Evolutionary conservation across 805 yeast species (phyloP).

Genomic region (Candida adriatica): DNA sequence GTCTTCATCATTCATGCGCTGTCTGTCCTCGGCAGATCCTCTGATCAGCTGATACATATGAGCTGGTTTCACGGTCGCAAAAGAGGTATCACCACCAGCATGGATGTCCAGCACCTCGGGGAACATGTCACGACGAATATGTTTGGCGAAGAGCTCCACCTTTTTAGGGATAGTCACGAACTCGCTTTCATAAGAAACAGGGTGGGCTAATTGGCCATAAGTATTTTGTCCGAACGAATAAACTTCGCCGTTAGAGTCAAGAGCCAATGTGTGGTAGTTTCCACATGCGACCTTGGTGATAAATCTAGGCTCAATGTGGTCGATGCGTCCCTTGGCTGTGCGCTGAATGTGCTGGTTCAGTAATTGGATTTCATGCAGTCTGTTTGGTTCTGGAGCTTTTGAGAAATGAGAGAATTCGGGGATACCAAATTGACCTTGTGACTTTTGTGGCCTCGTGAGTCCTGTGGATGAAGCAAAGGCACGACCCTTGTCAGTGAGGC

Average conservation of each 20-base stretch:
- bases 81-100: conserved; percentile 69
- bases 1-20: conserved; percentile 19
- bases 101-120: conserved; percentile 45
- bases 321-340: conserved; percentile 21
- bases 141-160: conserved; percentile 34
- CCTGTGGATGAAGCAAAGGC: conserved; percentile 44
- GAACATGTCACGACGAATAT: conserved; percentile 34
- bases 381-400: conserved; percentile 40
- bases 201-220: conserved; percentile 78
- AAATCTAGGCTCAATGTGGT: conserved; percentile 29
- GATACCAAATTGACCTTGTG: conserved; percentile 79
- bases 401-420: conserved; percentile 66
- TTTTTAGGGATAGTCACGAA: conserved; percentile 63
- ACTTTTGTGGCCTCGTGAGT: conserved; percentile 24
- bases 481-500: conserved; percentile 6
- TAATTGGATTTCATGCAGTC: conserved; percentile 47
- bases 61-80: conserved; percentile 34
- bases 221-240: conserved; percentile 84
- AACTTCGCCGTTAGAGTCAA: conserved; percentile 60
- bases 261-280: conserved; percentile 59
- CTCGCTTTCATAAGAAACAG: conserved; percentile 59
- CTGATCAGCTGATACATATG: conserved; percentile 25
- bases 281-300: conserved; percentile 69
- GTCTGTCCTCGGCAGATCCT: conserved; percentile 12
- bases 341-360: conserved; percentile 36